phyloP scores from a whole-genome alignment of 352 stramenopile genomes.

The Globisporangium mamillatum region DNA sequence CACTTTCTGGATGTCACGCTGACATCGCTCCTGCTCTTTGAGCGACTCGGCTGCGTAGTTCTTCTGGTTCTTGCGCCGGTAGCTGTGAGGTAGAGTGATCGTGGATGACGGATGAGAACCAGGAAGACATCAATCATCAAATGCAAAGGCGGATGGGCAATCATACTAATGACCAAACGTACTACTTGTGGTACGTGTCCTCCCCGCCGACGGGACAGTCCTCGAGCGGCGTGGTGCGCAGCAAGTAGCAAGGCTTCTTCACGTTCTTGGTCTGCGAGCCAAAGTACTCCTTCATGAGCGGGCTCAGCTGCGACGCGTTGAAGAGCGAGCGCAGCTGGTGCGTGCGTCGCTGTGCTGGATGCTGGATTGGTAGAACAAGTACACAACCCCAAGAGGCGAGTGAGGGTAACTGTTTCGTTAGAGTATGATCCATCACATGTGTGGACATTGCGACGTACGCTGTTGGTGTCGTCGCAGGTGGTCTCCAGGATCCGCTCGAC shows the following conservation, averaged over 20 bases:
- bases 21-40: slow-evolving; percentile 53
- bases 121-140: neutral
- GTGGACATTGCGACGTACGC: slow-evolving; percentile 5
- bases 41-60: slow-evolving; percentile 44
- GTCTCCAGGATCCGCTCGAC: slow-evolving; percentile 54
- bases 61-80: slow-evolving; percentile 39
- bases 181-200: slow-evolving; percentile 81
- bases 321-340: slow-evolving; percentile 73
- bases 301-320: slow-evolving; percentile 77
- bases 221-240: slow-evolving; percentile 68
- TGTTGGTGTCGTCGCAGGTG: slow-evolving; percentile 3
- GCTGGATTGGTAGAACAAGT: slow-evolving; percentile 5
- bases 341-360: slow-evolving; percentile 28
- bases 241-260: slow-evolving; percentile 69
- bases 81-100: slow-evolving; percentile 26
- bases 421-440: neutral
- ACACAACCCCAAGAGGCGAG: neutral
- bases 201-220: slow-evolving; percentile 74
- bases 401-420: neutral
- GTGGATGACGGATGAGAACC: neutral
- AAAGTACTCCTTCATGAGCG: slow-evolving; percentile 78
- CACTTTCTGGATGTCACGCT: slow-evolving; percentile 53
- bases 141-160: neutral
- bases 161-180: slow-evolving; percentile 15
- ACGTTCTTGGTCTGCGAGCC: slow-evolving; percentile 48